Conservation (phyloP, 345 rosid species). For the Aethionema arabicum region DNA sequence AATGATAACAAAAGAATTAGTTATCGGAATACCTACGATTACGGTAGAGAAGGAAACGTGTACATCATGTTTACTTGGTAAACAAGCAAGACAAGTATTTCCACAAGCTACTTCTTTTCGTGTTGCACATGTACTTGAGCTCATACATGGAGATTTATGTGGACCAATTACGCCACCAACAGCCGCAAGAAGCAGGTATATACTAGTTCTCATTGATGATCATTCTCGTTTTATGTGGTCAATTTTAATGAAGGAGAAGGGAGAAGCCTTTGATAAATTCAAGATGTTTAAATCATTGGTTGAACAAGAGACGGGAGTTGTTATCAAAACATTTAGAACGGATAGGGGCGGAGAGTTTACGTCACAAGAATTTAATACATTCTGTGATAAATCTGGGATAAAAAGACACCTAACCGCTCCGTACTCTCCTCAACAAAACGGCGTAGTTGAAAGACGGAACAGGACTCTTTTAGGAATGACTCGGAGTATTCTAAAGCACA, state of each 20-base stretch:
- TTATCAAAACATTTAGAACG: background rate
- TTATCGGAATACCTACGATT: background rate
- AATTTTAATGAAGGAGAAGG: background rate
- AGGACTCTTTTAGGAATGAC: conserved; percentile 6
- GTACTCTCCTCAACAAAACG: background rate
- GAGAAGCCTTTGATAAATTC: background rate
- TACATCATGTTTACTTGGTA: background rate
- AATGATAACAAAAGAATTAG: background rate
- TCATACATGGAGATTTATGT: background rate
- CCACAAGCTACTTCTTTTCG: background rate
- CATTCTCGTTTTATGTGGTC: background rate
- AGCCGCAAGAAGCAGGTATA: background rate
- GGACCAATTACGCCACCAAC: background rate
- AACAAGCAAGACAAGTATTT: background rate
- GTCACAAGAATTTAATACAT: background rate
- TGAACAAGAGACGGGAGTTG: background rate
- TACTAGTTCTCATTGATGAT: background rate
- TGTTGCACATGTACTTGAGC: background rate
- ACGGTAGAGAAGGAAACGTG: background rate
- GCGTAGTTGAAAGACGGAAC: background rate
- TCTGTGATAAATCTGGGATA: background rate
- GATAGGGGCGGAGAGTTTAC: conserved; percentile 1
- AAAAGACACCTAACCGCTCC: background rate
- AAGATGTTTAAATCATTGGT: background rate
- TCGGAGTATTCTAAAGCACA: background rate